Conservation (phyloP, 768 basidiomycete species). For the Boletus sensibilis region DNA sequence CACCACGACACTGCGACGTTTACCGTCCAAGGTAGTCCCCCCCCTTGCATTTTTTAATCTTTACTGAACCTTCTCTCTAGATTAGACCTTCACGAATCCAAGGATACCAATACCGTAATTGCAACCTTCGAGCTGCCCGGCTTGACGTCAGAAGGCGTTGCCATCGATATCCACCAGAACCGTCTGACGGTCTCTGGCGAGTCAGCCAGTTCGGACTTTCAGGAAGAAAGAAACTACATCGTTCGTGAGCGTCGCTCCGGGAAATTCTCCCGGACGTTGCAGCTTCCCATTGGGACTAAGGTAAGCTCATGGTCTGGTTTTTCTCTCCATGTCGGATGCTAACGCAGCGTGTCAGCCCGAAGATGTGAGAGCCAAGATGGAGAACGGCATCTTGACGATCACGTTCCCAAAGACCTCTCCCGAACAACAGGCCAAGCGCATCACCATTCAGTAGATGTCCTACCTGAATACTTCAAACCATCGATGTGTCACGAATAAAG, state of each 20-base stretch:
- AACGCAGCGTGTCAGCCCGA: conserved; percentile 32
- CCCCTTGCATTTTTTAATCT: accelerated
- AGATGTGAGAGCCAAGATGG: conserved; percentile 47
- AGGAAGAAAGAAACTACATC: conserved; percentile 39
- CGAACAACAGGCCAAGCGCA: conserved; percentile 43
- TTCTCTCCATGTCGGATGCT: background rate
- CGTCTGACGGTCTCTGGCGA: conserved; percentile 50
- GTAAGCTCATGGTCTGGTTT: conserved; percentile 20
- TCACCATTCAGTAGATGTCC: conserved; percentile 22
- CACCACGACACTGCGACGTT: background rate
- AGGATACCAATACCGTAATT: conserved; percentile 42
- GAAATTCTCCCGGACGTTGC: conserved; percentile 45
- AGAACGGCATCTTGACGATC: conserved; percentile 46
- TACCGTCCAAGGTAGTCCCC: conserved; percentile 25
- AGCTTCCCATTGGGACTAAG: conserved; percentile 49
- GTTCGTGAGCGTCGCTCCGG: conserved; percentile 46
- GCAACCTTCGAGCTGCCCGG: conserved; percentile 59
- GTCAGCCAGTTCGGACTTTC: conserved; percentile 29
- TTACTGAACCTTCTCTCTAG: conserved; percentile 15
- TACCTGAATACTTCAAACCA: background rate
- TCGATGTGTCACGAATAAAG: background rate
- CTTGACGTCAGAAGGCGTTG: conserved; percentile 46
- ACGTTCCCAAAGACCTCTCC: conserved; percentile 45
- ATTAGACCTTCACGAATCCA: conserved; percentile 48
- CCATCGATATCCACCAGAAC: conserved; percentile 47